Base-by-base conservation (phyloP, 768 basidiomycete genomes). In the Pleurotus salmoneostramineus region DNA sequence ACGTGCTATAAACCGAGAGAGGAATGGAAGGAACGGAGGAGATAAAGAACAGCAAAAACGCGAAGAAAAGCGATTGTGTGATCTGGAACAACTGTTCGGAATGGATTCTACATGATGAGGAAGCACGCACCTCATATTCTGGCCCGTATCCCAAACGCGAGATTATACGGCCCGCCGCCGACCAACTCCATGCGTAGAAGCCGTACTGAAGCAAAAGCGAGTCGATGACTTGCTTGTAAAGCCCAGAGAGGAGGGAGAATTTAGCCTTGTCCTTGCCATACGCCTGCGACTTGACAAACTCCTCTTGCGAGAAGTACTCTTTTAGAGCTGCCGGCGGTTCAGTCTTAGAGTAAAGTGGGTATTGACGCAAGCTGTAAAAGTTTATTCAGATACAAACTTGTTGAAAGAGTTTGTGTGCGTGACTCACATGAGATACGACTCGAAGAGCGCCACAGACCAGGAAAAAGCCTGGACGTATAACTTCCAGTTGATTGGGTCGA, bases 201-300 rank as follows among this genome's bases (percentile, higher is more conserved):
- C 89, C 91, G 62, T 77, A 85, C 15, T 89, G 85, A 15, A 97
- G 74, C 72, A 94, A 74, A 1, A 72, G 65, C 15, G 87, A 89
- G 59, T 90, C 89, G 17, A 92, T 66, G 46, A 76, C 63, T 67
- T 94, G 91, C 66, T 87, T 87, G 71, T 84, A 89, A 54, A 95
- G 62, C 1, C 87, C 84, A 0, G 89, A 85, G 63, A 91, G 67
- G 42, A 96, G 71, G 2, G 87, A 83, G 70, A 90, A 95, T 65
- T 82, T 82, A 8, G 94, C 91, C 73, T 97, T 97, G 80, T 94
- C 91, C 51, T 81, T 84, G 15, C 94, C 93, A 73, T 99, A 99
- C 43, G 79, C 74, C 69, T 99, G 96, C 0, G 93, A 95, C 65
- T 97, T 97, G 60, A 84, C 77, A 70, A 95, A 96, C 11, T 84